Conservation (phyloP, 495 filamentous ascomycete genomes). For the Podospora conica region DNA sequence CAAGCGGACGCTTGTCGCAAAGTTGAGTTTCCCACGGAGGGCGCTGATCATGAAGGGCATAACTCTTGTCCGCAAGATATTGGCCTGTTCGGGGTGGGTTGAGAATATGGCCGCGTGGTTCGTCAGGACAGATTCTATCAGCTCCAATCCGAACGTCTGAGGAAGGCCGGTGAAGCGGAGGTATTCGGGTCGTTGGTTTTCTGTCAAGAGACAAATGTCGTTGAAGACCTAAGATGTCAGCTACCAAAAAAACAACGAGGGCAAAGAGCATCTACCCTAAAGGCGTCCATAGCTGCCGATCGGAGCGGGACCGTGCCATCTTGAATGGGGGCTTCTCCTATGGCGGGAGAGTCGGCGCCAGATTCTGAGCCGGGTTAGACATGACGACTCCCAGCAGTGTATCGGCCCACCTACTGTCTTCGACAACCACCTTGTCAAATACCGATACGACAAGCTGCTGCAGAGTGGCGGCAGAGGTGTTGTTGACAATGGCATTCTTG, state of each 20-base stretch:
- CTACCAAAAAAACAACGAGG: slow-evolving; percentile 5
- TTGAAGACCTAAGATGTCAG: slow-evolving; percentile 58
- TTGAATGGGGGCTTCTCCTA: slow-evolving; percentile 57
- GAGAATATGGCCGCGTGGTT: slow-evolving; percentile 78
- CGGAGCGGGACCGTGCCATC: slow-evolving; percentile 59
- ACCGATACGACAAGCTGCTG: slow-evolving; percentile 89
- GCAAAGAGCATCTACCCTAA: slow-evolving; percentile 44
- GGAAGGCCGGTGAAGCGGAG: slow-evolving; percentile 68
- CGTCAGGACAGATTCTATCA: slow-evolving; percentile 81
- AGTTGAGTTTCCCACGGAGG: slow-evolving; percentile 70
- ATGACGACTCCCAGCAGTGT: not conserved
- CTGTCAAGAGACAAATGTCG: slow-evolving; percentile 82
- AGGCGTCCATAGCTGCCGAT: slow-evolving; percentile 78
- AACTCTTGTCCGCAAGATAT: slow-evolving; percentile 70
- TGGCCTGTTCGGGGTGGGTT: slow-evolving; percentile 70
- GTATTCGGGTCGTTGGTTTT: slow-evolving; percentile 74
- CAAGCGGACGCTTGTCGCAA: slow-evolving; percentile 76
- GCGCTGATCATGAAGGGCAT: slow-evolving; percentile 77
- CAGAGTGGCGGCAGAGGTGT: slow-evolving; percentile 88
- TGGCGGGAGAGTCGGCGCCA: slow-evolving; percentile 44
- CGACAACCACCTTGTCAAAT: slow-evolving; percentile 80
- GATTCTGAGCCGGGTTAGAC: slow-evolving; percentile 28
- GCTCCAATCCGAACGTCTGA: slow-evolving; percentile 76
- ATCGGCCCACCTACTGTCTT: slow-evolving; percentile 58
- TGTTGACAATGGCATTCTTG: slow-evolving; percentile 87